Evolutionary conservation across 1,139 yeast genomes (phyloP).

Genomic region (Hansenula sp.): DNA sequence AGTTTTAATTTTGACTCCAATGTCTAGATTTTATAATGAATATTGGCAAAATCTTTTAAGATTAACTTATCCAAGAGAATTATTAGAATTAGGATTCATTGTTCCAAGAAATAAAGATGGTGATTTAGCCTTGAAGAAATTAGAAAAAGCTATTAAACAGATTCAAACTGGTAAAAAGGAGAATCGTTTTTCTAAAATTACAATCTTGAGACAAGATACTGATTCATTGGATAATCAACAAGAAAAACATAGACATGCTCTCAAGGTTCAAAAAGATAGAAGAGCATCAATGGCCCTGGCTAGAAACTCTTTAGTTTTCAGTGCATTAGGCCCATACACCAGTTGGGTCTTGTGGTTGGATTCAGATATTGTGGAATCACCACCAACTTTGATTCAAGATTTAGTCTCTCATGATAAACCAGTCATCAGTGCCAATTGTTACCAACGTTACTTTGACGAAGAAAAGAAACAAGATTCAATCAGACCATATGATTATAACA

Average conservation of each 20-base stretch:
- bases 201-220: conserved; percentile 88
- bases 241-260: conserved; percentile 78
- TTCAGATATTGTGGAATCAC: conserved; percentile 89
- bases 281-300: conserved; percentile 91
- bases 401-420: conserved; percentile 84
- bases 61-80: conserved; percentile 76
- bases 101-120: conserved; percentile 81
- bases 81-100: conserved; percentile 86
- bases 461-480: conserved; percentile 53
- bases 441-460: conserved; percentile 68
- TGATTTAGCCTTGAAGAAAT: conserved; percentile 62
- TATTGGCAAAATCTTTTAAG: conserved; percentile 83
- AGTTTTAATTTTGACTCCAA: conserved; percentile 80
- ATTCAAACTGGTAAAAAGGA: conserved; percentile 55
- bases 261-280: conserved; percentile 82
- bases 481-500: conserved; percentile 91
- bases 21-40: conserved; percentile 76
- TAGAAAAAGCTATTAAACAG: conserved; percentile 72
- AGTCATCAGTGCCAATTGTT: conserved; percentile 87
- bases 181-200: conserved; percentile 68
- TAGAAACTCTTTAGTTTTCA: conserved; percentile 82
- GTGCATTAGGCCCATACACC: conserved; percentile 85
- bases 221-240: conserved; percentile 61
- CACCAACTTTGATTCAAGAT: conserved; percentile 77
- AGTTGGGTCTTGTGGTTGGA: conserved; percentile 97